Base-by-base conservation (phyloP, 768 basidiomycete species). In the Trichaptum fuscoviolaceum region DNA sequence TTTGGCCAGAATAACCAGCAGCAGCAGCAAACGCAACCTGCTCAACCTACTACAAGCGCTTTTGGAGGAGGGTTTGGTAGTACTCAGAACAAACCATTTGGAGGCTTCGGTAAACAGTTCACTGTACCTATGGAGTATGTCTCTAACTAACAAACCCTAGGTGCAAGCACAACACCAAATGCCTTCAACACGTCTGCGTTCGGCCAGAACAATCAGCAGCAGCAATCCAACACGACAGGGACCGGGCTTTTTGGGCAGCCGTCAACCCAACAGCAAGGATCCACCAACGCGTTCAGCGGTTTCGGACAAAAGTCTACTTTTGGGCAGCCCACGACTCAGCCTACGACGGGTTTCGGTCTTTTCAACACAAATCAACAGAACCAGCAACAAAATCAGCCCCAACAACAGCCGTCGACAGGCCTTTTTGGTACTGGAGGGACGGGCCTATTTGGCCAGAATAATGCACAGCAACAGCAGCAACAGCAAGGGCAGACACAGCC, bases 311-410 rank as follows among this genome's bases (percentile, higher is more conserved):
- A 57, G 63, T 15, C 42, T 15, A 35, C 36, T 42, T 5, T 36
- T 18, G 69, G 73, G 58, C 83, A 86, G 67, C 78, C 83, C 35
- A 67, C 75, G 2, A 71, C 71, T 10, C 67, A 69, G 34, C 67
- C 79, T 26, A 69, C 76, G 34, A 74, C 77, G 23, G 75, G 75
- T 25, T 82, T 81, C 65, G 79, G 81, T 2, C n/a, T 74, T 42
- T 18, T 76, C 52, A 76, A 69, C 63, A 70, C 70, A 63, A 71
- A 65, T 71, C 70, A 66, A 63, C 73, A 67, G 57, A 72, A 69
- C 63, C 77, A 76, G 62, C 74, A 69, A 8, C 30, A 30, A 30
- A 30, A 30, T 30, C 30, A 30, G 58, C 30, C 17, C 70, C 67
- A 66, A 64, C 73, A 12, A 65, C 72, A 60, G 58, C 72, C 58